These are phyloP conservation scores for Nicotiana paniculata DNA, from an alignment of 257 asterid genomes.

Conservation along the genomic window DNA sequence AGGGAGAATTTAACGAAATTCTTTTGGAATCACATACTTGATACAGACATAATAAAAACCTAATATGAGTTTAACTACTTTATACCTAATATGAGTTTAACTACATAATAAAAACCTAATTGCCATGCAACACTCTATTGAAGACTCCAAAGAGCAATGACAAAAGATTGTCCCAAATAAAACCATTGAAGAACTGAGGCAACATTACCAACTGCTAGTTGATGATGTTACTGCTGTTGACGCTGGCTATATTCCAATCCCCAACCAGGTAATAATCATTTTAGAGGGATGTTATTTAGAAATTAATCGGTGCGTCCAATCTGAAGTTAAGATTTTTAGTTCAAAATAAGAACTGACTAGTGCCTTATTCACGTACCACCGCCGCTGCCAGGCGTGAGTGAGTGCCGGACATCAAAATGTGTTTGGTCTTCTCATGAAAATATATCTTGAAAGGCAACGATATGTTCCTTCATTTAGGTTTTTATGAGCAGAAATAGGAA, in stretches of 20 bases:
- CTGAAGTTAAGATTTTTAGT: no score
- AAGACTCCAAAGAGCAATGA: not conserved
- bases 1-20: not conserved
- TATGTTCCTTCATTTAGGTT: no score
- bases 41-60: not conserved
- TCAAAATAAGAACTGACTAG: no score
- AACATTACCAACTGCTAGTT: not conserved
- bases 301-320: no score
- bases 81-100: not conserved
- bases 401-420: no score
- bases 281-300: no score
- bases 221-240: not conserved
- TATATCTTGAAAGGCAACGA: no score
- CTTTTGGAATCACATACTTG: not conserved
- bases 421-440: no score
- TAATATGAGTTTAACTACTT: not conserved
- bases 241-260: not conserved
- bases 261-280: not conserved
- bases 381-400: no score
- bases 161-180: slow-evolving; percentile 3
- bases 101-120: not conserved
- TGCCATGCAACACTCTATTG: not conserved
- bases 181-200: slow-evolving; percentile 3
- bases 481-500: no score
- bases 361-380: no score